Conservation (phyloP, 768 basidiomycete genomes). For the Jaapia argillacea region DNA sequence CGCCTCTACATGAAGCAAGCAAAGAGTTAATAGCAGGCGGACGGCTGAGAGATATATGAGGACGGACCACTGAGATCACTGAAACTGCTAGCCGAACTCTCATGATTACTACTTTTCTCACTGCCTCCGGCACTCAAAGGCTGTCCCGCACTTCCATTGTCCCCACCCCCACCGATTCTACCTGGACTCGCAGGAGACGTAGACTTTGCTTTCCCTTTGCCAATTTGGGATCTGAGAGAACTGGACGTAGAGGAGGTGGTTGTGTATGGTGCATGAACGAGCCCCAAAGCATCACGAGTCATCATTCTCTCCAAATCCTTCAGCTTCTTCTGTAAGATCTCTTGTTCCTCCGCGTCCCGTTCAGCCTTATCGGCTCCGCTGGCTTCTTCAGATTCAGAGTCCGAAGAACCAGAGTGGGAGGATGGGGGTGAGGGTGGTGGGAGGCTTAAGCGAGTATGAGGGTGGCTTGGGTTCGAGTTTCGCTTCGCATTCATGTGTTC, state of each 20-base stretch:
- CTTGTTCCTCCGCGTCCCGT: conserved; percentile 54
- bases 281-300: conserved; percentile 62
- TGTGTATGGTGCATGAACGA: conserved; percentile 29
- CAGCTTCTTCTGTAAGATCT: conserved; percentile 56
- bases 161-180: conserved; percentile 42
- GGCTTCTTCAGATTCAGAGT: conserved; percentile 42
- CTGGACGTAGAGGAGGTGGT: background rate
- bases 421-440: conserved; percentile 50
- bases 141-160: conserved; percentile 50
- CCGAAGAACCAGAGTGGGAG: conserved; percentile 25
- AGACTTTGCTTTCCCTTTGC: conserved; percentile 38
- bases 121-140: conserved; percentile 41
- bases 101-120: conserved; percentile 52
- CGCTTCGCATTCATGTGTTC: too few relatives aligned
- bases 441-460: too few relatives aligned
- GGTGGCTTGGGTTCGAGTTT: conserved; percentile 23
- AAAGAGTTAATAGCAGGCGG: too few relatives aligned
- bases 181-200: conserved; percentile 39
- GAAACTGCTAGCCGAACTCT: conserved; percentile 73
- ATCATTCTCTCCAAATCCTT: conserved; percentile 64
- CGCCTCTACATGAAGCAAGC: conserved; percentile 41
- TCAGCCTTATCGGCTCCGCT: conserved; percentile 63
- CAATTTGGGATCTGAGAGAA: conserved; percentile 22
- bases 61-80: conserved; percentile 76
- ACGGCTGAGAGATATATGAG: too few relatives aligned